Base-by-base conservation (phyloP, 164 flowering plant species). In the Hamamelis virginiana region DNA sequence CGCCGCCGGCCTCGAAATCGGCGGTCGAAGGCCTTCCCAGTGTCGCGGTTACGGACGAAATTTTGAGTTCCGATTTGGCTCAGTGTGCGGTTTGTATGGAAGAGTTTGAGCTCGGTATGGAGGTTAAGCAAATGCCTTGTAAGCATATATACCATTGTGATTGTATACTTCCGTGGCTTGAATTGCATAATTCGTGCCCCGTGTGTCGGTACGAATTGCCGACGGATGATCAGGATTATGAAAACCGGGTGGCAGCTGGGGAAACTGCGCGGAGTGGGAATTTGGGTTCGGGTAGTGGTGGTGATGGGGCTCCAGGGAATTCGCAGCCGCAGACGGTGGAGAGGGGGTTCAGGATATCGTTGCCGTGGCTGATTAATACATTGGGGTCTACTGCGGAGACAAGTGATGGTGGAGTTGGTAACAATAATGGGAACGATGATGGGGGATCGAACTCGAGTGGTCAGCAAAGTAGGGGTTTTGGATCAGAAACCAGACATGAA, bases 81-180 rank as follows among this genome's bases (percentile, higher is more conserved):
- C 95, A 89, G 68, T 93, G 98, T 46, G 98, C 98, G 0, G 98
- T 93, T 9, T 93, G 98, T 69, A 88, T 80, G 79, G 95, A 91
- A 21, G 69, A 63, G 15, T 93, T 91, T 61, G 91, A 86, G 79
- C 61, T 82, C 0, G 83, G 83, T 5, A 72, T 69, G 51, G 84
- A 59, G 56, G 96, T 85, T 0, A 93, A 90, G 72, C 87, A 85
- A 79, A 84, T 94, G 89, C 98, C 98, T 0, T 94, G 98, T 53
- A 91, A 88, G 74, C 98, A 93, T 66, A 72, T 91, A 1, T 93
- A 88, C 59, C 98, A 93, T 69, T 9, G 74, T 1, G 94, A 94
- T 65, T 93, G 98, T 59, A 89, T 93, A 12, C 62, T 88, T 16
- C 98, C 98, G 3, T 93, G 98, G 98, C 76, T 93, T 63, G 91